Evolutionary conservation across 2,329 filamentous ascomycete species (phyloP).

Genomic region (Cadophora sp.): DNA sequence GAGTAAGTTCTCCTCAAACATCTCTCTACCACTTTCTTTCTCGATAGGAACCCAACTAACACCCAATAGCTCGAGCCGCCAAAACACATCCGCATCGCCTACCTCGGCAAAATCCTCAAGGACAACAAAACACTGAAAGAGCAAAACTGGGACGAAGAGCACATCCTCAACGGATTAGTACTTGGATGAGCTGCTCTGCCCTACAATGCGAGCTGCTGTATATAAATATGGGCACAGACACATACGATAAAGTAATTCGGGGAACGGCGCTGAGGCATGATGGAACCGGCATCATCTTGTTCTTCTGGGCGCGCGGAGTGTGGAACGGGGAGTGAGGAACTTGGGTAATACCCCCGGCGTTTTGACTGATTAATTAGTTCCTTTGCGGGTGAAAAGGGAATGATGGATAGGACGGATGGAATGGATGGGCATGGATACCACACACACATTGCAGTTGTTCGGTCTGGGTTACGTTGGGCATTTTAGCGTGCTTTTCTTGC

Average conservation of each 20-base stretch:
- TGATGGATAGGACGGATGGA: neutral
- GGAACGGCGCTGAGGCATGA: neutral
- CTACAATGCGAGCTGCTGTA: neutral
- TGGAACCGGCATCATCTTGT: neutral
- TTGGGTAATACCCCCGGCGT: constrained; percentile 30
- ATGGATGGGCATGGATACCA: constrained; percentile 1
- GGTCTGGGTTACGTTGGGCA: constrained; percentile 18
- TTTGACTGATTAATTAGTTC: neutral
- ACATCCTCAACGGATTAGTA: constrained; percentile 80
- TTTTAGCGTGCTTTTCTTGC: constrained; percentile 26
- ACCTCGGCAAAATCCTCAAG: constrained; percentile 81
- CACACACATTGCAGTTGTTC: neutral
- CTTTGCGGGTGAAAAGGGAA: neutral
- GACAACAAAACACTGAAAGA: constrained; percentile 68
- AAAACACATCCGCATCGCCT: constrained; percentile 73
- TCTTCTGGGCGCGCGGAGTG: constrained; percentile 3
- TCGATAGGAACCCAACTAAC: constrained; percentile 17
- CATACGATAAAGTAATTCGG: neutral
- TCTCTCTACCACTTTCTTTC: neutral
- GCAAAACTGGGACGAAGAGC: constrained; percentile 78
- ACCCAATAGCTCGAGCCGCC: constrained; percentile 56
- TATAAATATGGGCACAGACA: neutral
- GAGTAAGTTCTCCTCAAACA: constrained; percentile 56
- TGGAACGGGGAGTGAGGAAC: neutral
- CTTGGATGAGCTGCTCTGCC: constrained; percentile 30